These are phyloP conservation scores for Xylaria curta DNA, from an alignment of 495 filamentous ascomycete species.

Conservation along the genomic window DNA sequence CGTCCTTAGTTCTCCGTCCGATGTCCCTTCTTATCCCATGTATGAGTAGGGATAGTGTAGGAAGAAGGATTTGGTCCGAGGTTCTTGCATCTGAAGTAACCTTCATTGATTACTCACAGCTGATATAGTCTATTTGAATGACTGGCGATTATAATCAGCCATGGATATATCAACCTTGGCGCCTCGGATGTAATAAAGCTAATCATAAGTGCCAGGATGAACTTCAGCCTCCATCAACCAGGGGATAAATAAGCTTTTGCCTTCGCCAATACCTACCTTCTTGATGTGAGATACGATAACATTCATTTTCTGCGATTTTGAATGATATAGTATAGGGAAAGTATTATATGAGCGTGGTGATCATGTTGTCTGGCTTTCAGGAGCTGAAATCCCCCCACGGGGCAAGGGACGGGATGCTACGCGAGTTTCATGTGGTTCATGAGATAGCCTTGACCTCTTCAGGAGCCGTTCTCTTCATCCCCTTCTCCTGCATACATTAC, in stretches of 20 bases:
- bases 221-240: background rate
- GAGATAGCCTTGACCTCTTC: background rate
- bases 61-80: background rate
- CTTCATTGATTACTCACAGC: background rate
- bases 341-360: background rate
- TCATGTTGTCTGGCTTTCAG: background rate
- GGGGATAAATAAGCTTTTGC: background rate
- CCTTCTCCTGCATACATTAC: background rate
- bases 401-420: constrained; percentile 1
- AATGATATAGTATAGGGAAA: background rate
- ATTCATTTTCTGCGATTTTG: background rate
- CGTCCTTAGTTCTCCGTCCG: background rate
- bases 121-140: background rate
- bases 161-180: background rate
- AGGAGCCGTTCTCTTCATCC: background rate
- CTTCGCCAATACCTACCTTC: background rate
- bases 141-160: background rate
- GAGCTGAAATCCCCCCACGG: constrained; percentile 6
- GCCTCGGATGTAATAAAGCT: background rate
- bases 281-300: background rate
- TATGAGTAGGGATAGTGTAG: background rate
- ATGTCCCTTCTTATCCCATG: background rate
- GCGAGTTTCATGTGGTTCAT: constrained; percentile 18
- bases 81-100: background rate
- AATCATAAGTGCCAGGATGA: background rate